Base-by-base conservation (phyloP, 768 basidiomycete species). In the Flagelloscypha sp. region DNA sequence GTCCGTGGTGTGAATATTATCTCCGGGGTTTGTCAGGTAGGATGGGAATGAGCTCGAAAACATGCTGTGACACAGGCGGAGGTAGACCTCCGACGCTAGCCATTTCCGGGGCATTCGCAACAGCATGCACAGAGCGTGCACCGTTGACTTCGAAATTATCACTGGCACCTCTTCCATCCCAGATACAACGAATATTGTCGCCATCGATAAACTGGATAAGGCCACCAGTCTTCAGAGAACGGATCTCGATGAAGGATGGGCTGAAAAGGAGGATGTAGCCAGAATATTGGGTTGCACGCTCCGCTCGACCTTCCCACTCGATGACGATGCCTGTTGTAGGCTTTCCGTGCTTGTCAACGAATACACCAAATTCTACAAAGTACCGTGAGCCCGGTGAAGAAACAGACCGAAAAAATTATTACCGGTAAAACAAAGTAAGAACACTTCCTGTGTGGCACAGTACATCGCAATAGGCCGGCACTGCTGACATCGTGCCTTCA, bases 231-330 rank as follows among this genome's bases (percentile, higher is more conserved):
- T 79, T 74, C 43, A 88, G 72, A 54, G 90, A 82, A 16, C 90
- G 77, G 25, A 95, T 73, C 57, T 95, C 90, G 47, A 95, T 84
- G 62, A 95, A 93, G 3, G 84, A 80, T 6, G 76, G 69, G 53
- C 92, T 88, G 53, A 94, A 88, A 30, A 92, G 73, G 27, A 93
- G 67, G 31, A 97, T 66, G 49, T 92, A 90, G 1, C 90, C 90
- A 29, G 82, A 74, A 52, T 93, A 90, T 62, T 87, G 79, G 2
- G 89, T 88, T 15, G 87, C 87, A 21, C 78, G 79, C 45, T 92
- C 87, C 1, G 87, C 88, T 0, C 75, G 82, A n/a, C 90, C 88
- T 56, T 98, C 93, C 89, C 90, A 98, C 56, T 98, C 93, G 37
- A 95, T 83, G 4, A 79, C 78, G n/a, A n/a, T n/a, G 13, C 74